Conservation (phyloP, 164 flowering plant genomes). For the Liriodendron chinense region DNA sequence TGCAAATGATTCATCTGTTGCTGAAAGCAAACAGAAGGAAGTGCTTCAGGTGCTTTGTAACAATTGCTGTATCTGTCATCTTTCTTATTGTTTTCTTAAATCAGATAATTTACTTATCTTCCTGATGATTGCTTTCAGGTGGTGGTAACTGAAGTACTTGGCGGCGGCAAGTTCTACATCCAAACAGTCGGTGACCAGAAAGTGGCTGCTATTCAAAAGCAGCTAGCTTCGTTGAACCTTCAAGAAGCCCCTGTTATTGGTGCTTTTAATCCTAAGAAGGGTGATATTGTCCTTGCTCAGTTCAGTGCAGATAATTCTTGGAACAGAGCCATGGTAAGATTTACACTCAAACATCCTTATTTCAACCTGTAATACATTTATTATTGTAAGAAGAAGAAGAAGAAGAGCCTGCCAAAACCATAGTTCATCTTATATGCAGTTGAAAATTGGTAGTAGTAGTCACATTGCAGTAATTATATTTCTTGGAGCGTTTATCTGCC, state of each 20-base stretch:
- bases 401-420: no score
- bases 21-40: constrained; percentile 58
- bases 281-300: constrained; percentile 89
- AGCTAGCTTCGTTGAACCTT: constrained; percentile 71
- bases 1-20: constrained; percentile 50
- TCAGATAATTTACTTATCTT: not conserved
- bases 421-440: no score
- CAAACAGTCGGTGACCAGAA: constrained; percentile 77
- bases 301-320: constrained; percentile 86
- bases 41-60: constrained; percentile 58
- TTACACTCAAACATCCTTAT: not conserved
- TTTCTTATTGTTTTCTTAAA: not conserved
- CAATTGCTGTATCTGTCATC: not conserved
- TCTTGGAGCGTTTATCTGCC: no score
- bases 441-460: no score
- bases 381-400: no score
- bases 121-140: constrained; percentile 45
- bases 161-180: constrained; percentile 88
- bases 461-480: no score
- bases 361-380: no score
- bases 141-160: constrained; percentile 85
- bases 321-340: constrained; percentile 91
- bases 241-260: constrained; percentile 85
- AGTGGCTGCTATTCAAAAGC: constrained; percentile 71
- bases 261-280: constrained; percentile 93